Evolutionary conservation across 2,329 filamentous ascomycete species (phyloP).

Genomic region (Arthrobotrys sinensis): DNA sequence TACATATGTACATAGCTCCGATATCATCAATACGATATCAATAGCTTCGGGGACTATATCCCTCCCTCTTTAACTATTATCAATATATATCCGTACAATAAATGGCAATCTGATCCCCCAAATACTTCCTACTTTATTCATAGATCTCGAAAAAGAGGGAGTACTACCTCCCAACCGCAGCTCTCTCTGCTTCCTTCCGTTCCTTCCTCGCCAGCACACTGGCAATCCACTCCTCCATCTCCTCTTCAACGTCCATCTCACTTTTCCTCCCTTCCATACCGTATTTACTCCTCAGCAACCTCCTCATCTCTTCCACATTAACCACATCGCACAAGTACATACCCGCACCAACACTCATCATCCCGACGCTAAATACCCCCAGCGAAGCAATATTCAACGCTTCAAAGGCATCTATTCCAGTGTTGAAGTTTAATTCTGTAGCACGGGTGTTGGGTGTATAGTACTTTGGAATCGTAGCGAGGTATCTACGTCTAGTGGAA

Average conservation of each 20-base stretch:
- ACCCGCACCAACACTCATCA: slow-evolving; percentile 81
- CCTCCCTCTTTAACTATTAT: background rate
- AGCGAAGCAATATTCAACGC: slow-evolving; percentile 89
- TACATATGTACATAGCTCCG: slow-evolving; percentile 51
- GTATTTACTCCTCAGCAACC: slow-evolving; percentile 69
- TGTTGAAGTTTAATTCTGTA: slow-evolving; percentile 73
- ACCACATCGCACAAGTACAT: slow-evolving; percentile 85
- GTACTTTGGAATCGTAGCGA: slow-evolving; percentile 76
- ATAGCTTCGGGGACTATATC: background rate
- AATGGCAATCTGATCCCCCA: background rate
- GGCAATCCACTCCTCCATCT: slow-evolving; percentile 76
- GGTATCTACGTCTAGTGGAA: slow-evolving; percentile 75
- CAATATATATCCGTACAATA: background rate
- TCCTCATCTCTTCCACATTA: slow-evolving; percentile 76
- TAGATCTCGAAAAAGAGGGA: background rate
- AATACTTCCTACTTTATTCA: background rate
- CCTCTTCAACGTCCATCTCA: slow-evolving; percentile 73
- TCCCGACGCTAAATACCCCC: slow-evolving; percentile 82
- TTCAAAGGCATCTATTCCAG: slow-evolving; percentile 81
- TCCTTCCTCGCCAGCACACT: slow-evolving; percentile 75
- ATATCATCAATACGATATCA: slow-evolving; percentile 10
- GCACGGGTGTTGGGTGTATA: slow-evolving; percentile 76
- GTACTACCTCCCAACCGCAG: slow-evolving; percentile 3
- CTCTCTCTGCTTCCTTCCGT: slow-evolving; percentile 67
- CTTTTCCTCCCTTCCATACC: slow-evolving; percentile 64